Percentiles rank a stretch among this genome's conserved stretches.
Evolutionary conservation across 2,329 filamentous ascomycete species (phyloP).

Genomic region (Colletotrichum scovillei): DNA sequence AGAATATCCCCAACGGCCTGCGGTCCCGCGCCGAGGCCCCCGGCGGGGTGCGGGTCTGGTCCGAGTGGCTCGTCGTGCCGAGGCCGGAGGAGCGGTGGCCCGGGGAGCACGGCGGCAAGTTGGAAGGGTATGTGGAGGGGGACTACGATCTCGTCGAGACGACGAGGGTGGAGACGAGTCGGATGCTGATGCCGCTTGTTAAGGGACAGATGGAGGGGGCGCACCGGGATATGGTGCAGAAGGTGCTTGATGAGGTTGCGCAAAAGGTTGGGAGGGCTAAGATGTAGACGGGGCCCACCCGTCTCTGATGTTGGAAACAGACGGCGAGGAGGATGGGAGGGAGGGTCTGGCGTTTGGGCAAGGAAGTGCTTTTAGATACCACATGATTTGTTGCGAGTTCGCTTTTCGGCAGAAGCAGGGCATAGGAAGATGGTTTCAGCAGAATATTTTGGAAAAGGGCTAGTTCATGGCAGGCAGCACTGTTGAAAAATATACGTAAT

Average conservation of each 20-base stretch:
- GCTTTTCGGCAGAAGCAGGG: not conserved
- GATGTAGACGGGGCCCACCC: not conserved
- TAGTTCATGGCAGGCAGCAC: not conserved
- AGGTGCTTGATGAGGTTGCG: constrained; percentile 44
- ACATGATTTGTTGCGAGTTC: not conserved
- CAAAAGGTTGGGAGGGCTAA: constrained; percentile 37
- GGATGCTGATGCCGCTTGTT: constrained; percentile 50
- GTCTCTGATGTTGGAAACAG: not conserved
- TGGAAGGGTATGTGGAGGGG: constrained; percentile 37
- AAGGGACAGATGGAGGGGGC: constrained; percentile 42
- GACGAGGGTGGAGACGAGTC: constrained; percentile 46
- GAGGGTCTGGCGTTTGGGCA: not conserved
- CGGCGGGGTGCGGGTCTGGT: constrained; percentile 56
- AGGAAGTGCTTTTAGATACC: constrained; percentile 23
- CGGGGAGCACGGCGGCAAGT: constrained; percentile 24
- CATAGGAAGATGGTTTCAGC: not conserved
- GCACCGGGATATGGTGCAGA: constrained; percentile 45
- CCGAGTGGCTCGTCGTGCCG: constrained; percentile 45
- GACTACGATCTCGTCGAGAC: constrained; percentile 48
- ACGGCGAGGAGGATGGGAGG: not conserved
- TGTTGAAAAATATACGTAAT: not conserved
- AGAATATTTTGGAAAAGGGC: too few relatives aligned
- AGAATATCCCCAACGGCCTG: constrained; percentile 52
- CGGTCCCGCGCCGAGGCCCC: constrained; percentile 56
- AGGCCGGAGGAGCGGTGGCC: constrained; percentile 37